Evolutionary conservation across 306 rosid species (phyloP).

Genomic region (Biancaea sappan): DNA sequence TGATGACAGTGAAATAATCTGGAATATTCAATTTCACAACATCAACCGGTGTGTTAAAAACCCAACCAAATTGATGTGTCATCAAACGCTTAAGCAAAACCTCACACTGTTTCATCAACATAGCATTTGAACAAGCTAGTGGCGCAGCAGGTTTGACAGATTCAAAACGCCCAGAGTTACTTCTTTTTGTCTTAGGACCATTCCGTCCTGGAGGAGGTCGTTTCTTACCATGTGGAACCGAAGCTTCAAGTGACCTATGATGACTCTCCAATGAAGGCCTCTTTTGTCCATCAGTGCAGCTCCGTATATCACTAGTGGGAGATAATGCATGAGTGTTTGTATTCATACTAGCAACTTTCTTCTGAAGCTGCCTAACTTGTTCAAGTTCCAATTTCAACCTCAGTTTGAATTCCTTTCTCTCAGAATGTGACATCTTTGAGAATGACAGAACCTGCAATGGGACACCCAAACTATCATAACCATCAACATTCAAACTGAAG

Average conservation of each 20-base stretch:
- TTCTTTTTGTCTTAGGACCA: constrained; percentile 59
- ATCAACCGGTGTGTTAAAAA: constrained; percentile 75
- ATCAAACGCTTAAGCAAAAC: constrained; percentile 56
- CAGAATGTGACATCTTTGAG: constrained; percentile 64
- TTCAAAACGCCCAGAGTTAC: constrained; percentile 51
- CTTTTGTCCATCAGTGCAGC: constrained; percentile 65
- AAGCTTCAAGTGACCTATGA: constrained; percentile 38
- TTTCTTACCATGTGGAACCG: constrained; percentile 60
- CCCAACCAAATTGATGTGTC: constrained; percentile 73
- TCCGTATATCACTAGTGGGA: constrained; percentile 68
- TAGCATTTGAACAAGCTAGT: constrained; percentile 44
- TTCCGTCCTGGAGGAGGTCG: constrained; percentile 57
- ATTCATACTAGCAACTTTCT: constrained; percentile 50
- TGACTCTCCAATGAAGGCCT: constrained; percentile 54
- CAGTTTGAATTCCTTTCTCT: constrained; percentile 67
- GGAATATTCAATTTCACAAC: constrained; percentile 85
- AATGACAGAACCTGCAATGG: constrained; percentile 60
- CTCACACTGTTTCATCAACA: constrained; percentile 70
- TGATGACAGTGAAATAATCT: constrained; percentile 79
- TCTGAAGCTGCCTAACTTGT: constrained; percentile 66
- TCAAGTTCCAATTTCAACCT: constrained; percentile 78
- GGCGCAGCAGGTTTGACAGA: constrained; percentile 47
- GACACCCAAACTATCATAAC: constrained; percentile 59
- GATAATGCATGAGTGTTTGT: constrained; percentile 47
- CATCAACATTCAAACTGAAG: constrained; percentile 52